Evolutionary conservation across 2,329 filamentous ascomycete genomes (phyloP), one percentile per base, ranked within the genome.

Genomic region (Diplodia intermedia): DNA sequence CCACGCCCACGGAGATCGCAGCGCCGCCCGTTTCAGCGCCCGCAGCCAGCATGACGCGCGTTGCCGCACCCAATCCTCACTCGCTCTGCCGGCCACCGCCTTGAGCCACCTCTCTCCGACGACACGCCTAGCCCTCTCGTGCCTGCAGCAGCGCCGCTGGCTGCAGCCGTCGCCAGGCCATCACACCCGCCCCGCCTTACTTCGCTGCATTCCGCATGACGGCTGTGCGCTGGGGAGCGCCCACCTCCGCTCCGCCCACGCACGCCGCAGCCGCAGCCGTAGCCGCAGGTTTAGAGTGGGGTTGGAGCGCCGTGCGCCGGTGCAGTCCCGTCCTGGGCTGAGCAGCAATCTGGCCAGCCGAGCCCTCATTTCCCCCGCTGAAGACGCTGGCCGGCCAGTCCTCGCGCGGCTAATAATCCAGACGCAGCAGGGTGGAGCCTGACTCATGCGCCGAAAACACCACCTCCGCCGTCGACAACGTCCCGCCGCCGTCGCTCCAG

Each of bases 11-110:
- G 57, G 57, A 61, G 40, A 61, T 49, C 57, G 31, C 29, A 63
- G 60, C 60, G 60, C 60, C 60, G 60, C 60, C n/a, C 60, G 60
- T 63, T 63, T 63, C 60, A 63, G 60, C 60, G 60, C 7, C 60
- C 60, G 43, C 60, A 29, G 43, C 60, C 60, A 63, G 43, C 23
- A 63, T 63, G 60, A 52, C 60, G 60, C 60, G 60, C 60, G 60
- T 63, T 63, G 60, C 12, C 31, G 57, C 33, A 36, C 26, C 26
- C 36, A 7, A 14, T 26, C 36, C 57, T 50, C 57, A 62, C 60
- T 52, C 43, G 60, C 43, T 52, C 40, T 29, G 18, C 40, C 18
- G 36, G 11, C 36, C 31, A 14, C 31, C 36, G 23, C 38, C 40
- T 15, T n/a, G 23, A 36, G 40, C 57, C 55, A 26, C 38, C 23